A percentile compares a stretch with the other conserved stretches of the same genome.
These are phyloP conservation scores for Naematelia encephala DNA, from an alignment of 768 basidiomycete species.

Conservation along the genomic window DNA sequence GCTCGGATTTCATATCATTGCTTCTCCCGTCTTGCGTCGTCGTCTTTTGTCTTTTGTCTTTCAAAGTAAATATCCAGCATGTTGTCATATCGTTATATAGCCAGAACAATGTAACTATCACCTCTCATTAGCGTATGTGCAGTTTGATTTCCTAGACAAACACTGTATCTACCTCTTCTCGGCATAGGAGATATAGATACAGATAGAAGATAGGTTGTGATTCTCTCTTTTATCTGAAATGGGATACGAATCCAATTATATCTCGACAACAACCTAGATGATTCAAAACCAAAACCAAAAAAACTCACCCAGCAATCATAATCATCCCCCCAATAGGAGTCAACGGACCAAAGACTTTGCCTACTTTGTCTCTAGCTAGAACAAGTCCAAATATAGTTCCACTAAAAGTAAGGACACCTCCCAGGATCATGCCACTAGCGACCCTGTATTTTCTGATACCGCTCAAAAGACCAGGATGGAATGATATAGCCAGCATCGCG, in stretches of 20 bases:
- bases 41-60: too few relatives aligned
- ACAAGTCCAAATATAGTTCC: slow-evolving; percentile 47
- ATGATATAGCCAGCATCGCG: slow-evolving; percentile 42
- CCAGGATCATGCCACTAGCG: slow-evolving; percentile 35
- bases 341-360: slow-evolving; percentile 40
- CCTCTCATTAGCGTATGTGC: background rate
- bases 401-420: slow-evolving; percentile 38
- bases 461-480: slow-evolving; percentile 25
- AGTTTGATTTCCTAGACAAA: too few relatives aligned
- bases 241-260: too few relatives aligned
- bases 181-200: too few relatives aligned
- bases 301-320: slow-evolving; percentile 49
- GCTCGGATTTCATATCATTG: background rate
- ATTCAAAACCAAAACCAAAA: slow-evolving; percentile 1
- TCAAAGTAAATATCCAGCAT: background rate
- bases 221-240: too few relatives aligned
- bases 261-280: too few relatives aligned
- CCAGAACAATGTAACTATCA: slow-evolving; percentile 12
- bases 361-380: slow-evolving; percentile 36
- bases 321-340: slow-evolving; percentile 44
- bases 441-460: slow-evolving; percentile 16
- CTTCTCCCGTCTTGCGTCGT: background rate
- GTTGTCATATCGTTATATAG: slow-evolving; percentile 10
- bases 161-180: too few relatives aligned
- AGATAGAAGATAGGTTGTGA: too few relatives aligned